Percentiles rank a stretch among this genome's conserved stretches.
Conservation (phyloP, 1,284 basidiomycete species). For the Leccinum subrobustum region DNA sequence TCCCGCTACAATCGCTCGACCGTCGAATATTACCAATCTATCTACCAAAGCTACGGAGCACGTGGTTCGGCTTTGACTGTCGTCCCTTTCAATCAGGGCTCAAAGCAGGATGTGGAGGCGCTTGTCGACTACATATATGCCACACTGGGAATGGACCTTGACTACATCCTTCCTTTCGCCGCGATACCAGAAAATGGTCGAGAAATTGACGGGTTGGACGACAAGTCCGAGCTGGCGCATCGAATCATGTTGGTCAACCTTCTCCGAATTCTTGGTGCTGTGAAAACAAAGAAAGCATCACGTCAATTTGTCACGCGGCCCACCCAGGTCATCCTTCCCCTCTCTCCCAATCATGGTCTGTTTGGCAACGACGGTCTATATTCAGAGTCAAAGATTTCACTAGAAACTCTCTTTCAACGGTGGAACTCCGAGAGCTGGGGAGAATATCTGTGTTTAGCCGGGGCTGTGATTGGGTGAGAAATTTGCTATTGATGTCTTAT, state of each 20-base stretch:
- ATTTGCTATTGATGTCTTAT: constrained; percentile 3
- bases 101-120: constrained; percentile 96
- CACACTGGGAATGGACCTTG: constrained; percentile 91
- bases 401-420: too few relatives aligned
- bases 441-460: constrained; percentile 96
- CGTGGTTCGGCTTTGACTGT: constrained; percentile 95
- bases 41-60: constrained; percentile 95
- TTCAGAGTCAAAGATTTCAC: constrained; percentile 93
- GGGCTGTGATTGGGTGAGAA: constrained; percentile 91
- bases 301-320: constrained; percentile 96
- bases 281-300: constrained; percentile 97
- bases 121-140: constrained; percentile 98
- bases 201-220: constrained; percentile 95
- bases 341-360: constrained; percentile 97
- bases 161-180: constrained; percentile 98
- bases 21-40: constrained; percentile 97
- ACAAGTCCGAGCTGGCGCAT: constrained; percentile 97
- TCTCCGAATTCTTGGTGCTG: constrained; percentile 91
- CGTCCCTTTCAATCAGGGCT: constrained; percentile 98
- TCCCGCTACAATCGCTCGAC: constrained; percentile 92
- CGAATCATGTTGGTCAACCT: constrained; percentile 96
- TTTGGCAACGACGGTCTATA: constrained; percentile 99
- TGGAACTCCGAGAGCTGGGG: constrained; percentile 97
- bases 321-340: constrained; percentile 95
- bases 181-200: constrained; percentile 98